These are phyloP conservation scores for Candida verbasci DNA, from an alignment of 805 yeast species.

Conservation along the genomic window DNA sequence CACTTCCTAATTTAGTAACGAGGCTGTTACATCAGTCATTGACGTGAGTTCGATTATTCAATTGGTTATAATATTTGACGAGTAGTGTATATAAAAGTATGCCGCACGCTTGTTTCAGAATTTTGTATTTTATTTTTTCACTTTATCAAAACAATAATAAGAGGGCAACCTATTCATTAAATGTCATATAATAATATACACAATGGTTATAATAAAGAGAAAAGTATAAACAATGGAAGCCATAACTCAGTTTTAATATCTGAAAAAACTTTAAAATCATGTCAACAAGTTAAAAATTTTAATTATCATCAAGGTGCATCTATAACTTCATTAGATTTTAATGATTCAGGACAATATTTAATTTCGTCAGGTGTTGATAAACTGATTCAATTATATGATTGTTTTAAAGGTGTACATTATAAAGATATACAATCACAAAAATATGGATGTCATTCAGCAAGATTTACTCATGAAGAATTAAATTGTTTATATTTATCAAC, in stretches of 20 bases:
- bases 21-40: no score
- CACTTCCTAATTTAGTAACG: no score
- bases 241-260: constrained; percentile 22
- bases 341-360: constrained; percentile 75
- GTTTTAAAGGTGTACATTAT: constrained; percentile 58
- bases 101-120: no score
- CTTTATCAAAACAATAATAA: no score
- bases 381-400: constrained; percentile 78
- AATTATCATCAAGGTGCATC: constrained; percentile 48
- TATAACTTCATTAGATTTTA: constrained; percentile 71
- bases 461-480: constrained; percentile 70
- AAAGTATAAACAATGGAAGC: constrained; percentile 4
- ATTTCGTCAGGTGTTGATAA: constrained; percentile 79
- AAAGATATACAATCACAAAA: constrained; percentile 79
- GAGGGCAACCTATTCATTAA: no score
- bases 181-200: neutral
- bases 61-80: no score
- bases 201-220: constrained; percentile 1
- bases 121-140: no score
- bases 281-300: constrained; percentile 45
- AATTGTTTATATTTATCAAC: constrained; percentile 84
- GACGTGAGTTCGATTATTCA: no score
- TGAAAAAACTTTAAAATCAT: constrained; percentile 20
- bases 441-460: constrained; percentile 86
- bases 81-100: no score